A percentile compares a stretch with the other conserved stretches of the same genome.
phyloP scores from a whole-genome alignment of 2,329 filamentous ascomycete genomes.

The Paracorniculantispora psalliotae region DNA sequence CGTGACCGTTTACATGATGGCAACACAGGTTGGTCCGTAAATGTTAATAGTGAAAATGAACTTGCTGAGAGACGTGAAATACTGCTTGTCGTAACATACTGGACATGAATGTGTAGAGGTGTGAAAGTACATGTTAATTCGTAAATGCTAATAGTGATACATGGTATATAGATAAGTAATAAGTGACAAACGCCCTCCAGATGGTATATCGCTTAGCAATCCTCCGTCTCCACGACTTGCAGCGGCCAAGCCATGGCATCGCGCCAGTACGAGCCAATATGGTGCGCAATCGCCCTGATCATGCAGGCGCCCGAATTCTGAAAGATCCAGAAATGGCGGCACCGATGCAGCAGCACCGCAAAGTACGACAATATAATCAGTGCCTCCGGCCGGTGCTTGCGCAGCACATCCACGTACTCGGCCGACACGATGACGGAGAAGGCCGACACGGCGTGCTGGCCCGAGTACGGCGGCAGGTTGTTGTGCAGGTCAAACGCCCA shows the following conservation, averaged over 20 bases:
- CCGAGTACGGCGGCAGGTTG: conserved; percentile 3
- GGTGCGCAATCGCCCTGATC: conserved; percentile 13
- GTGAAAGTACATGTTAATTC: background rate
- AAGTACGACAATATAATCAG: conserved; percentile 37
- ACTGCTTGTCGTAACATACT: no score
- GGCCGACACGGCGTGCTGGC: conserved; percentile 15
- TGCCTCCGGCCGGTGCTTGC: conserved; percentile 33
- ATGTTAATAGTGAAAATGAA: background rate
- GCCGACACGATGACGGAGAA: conserved; percentile 17
- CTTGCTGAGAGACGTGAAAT: no score
- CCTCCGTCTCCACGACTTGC: conserved; percentile 11
- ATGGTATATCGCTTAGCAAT: background rate
- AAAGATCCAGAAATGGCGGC: conserved; percentile 30
- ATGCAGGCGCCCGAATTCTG: conserved; percentile 14
- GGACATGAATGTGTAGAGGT: background rate
- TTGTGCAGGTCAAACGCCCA: conserved; percentile 16
- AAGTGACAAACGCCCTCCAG: background rate
- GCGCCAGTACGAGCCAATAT: conserved; percentile 17
- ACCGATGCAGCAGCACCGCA: conserved; percentile 35
- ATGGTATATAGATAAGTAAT: background rate
- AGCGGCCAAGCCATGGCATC: conserved; percentile 16
- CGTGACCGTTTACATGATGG: no score
- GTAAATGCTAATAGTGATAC: background rate
- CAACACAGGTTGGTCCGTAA: no score
- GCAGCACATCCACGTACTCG: conserved; percentile 32